Base-by-base conservation (phyloP, 192 early-diverging fungal species). In the Rhizoclosmatium globosum region DNA sequence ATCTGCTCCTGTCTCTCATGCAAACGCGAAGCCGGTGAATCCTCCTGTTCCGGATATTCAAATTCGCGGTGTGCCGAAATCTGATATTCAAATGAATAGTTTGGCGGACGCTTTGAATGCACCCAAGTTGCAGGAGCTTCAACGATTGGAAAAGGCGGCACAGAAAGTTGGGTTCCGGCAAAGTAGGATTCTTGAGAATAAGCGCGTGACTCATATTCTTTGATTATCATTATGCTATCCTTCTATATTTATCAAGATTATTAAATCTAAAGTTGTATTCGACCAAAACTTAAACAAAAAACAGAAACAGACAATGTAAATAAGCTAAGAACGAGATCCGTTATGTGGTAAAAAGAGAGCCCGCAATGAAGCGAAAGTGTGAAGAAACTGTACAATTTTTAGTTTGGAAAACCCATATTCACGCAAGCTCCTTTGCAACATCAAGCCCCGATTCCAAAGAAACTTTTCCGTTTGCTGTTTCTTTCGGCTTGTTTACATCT, bases 401-500 rank as follows among this genome's bases (percentile, higher is more conserved):
- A 31, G 31, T 31, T 31, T 31, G 31, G 50, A 53, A 7, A 53
- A 53, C 0, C 17, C 9, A 64, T 11, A 7, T 7, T 64, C 66
- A 76, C 31, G 69, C 74, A 65, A 76, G 71, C 58, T 79, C 77
- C 56, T 58, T 69, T 31, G 68, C 77, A 11, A 71, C 68, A 46
- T 71, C 68, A 6, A 31, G 68, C 11, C 77, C 47, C 4, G 69
- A 3, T 41, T 71, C 77, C 48, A 69, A 41, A 7, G 42, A 38
- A n/a, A 71, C 77, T 47, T 71, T 69, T 23, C 77, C 77, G 56
- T 71, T 71, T 13, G 47, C 79, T 47, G 79, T 80, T 47, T 80
- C 79, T 57, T 74, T 64, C 6, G 79, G 76, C 72, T 68, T 77
- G 9, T 47, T 73, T 31, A 64, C 38, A 38, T 68, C 38, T 45